Conservation (phyloP, 805 yeast species). For the Wickerhamiella vanderwaltii region DNA sequence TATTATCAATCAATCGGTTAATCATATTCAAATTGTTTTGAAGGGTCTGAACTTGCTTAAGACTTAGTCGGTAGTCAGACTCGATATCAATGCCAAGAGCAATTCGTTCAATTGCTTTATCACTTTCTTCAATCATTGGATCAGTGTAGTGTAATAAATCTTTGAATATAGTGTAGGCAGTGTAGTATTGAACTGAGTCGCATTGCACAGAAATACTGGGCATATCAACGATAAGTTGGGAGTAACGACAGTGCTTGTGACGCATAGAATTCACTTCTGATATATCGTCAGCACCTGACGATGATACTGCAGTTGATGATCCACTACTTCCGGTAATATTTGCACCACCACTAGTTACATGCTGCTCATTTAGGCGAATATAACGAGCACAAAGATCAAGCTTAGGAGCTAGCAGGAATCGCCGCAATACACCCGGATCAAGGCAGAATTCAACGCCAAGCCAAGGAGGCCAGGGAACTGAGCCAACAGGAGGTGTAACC, state of each 20-base stretch:
- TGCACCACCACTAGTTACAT: slow-evolving; percentile 23
- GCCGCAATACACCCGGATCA: slow-evolving; percentile 36
- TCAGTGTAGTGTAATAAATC: slow-evolving; percentile 62
- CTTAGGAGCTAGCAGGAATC: slow-evolving; percentile 47
- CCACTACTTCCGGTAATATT: too few relatives aligned
- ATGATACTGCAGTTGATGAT: neutral
- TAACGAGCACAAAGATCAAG: slow-evolving; percentile 51
- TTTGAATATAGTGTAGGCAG: slow-evolving; percentile 49
- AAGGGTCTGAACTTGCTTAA: slow-evolving; percentile 35
- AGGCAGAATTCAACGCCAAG: slow-evolving; percentile 59
- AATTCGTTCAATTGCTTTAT: slow-evolving; percentile 52
- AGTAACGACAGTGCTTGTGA: slow-evolving; percentile 4
- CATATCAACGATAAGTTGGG: slow-evolving; percentile 37
- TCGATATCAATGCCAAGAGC: slow-evolving; percentile 54
- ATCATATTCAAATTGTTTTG: slow-evolving; percentile 39
- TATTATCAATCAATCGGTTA: slow-evolving; percentile 34
- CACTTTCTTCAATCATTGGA: slow-evolving; percentile 47
- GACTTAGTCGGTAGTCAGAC: slow-evolving; percentile 42
- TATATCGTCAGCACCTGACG: slow-evolving; percentile 6
- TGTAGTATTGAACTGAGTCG: slow-evolving; percentile 61
- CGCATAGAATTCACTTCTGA: neutral
- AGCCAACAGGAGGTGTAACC: slow-evolving; percentile 21
- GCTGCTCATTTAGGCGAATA: slow-evolving; percentile 41
- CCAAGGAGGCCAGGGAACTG: slow-evolving; percentile 75
- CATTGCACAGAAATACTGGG: slow-evolving; percentile 57